Percentiles rank a stretch among this genome's conserved stretches.
Evolutionary conservation across 306 rosid species (phyloP).

Genomic region (Prunus fruticosa): DNA sequence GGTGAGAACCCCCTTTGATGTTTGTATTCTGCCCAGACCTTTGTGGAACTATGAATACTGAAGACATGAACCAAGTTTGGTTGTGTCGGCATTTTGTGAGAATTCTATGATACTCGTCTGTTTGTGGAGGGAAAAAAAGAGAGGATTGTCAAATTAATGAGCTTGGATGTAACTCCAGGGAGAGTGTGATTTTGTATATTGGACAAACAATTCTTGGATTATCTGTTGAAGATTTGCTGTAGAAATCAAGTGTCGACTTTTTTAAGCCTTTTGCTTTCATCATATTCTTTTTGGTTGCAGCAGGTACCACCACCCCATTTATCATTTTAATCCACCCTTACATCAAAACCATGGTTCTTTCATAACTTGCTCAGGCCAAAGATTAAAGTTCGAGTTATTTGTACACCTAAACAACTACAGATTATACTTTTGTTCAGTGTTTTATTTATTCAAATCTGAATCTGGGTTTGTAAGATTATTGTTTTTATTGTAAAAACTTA

Average conservation of each 20-base stretch:
- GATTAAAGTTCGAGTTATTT: neutral
- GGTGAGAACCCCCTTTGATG: conserved; percentile 69
- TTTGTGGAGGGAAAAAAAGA: conserved; percentile 23
- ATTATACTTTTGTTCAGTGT: neutral
- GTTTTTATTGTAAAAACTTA: neutral
- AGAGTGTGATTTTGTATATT: conserved; percentile 49
- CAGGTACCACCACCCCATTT: too few species aligned
- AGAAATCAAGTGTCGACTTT: neutral
- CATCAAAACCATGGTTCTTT: neutral
- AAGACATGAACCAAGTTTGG: conserved; percentile 38
- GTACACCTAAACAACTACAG: neutral
- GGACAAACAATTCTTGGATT: conserved; percentile 33
- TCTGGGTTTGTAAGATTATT: neutral
- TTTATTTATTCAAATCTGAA: neutral
- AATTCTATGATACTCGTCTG: conserved; percentile 23
- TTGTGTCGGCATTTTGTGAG: conserved; percentile 49
- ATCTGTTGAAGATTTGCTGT: conserved; percentile 13
- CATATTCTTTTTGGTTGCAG: neutral
- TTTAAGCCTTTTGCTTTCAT: neutral
- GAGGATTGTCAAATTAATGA: conserved; percentile 26
- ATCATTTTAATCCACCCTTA: neutral
- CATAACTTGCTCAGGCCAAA: neutral
- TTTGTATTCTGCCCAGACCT: conserved; percentile 13
- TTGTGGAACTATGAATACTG: conserved; percentile 40
- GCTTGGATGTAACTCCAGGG: conserved; percentile 38